Percentiles rank a stretch among this genome's conserved stretches.
phyloP scores from a whole-genome alignment of 441 rosid species.

The Arabidopsis hybrid region DNA sequence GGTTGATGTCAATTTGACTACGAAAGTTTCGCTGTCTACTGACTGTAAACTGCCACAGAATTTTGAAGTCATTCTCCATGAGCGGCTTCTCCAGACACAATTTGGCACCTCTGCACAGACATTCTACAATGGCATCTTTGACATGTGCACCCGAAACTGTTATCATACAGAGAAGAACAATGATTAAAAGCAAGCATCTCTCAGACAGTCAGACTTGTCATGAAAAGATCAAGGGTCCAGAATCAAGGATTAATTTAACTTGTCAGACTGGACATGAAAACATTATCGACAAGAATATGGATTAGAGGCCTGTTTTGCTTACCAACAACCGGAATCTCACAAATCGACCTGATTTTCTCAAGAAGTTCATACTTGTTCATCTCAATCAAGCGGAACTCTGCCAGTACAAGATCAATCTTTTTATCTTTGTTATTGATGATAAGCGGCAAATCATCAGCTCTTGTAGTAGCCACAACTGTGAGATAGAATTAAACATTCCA shows the following conservation, averaged over 20 bases:
- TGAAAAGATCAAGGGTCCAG: neutral
- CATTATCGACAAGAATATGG: too few species aligned
- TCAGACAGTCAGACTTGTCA: neutral
- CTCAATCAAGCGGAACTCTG: conserved; percentile 10
- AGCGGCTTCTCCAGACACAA: neutral
- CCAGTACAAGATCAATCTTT: conserved; percentile 22
- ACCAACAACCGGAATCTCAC: conserved; percentile 12
- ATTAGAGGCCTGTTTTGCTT: neutral
- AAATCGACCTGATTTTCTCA: neutral
- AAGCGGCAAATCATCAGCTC: conserved; percentile 15
- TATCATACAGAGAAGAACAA: neutral
- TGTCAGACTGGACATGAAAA: too few species aligned
- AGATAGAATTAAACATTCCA: conserved; percentile 1
- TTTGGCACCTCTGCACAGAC: neutral
- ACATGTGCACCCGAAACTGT: neutral
- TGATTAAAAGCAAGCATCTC: conserved; percentile 19
- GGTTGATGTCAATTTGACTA: neutral
- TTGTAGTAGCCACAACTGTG: conserved; percentile 28
- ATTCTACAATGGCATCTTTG: neutral
- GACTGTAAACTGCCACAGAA: neutral
- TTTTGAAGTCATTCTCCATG: neutral
- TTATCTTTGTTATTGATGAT: conserved; percentile 16
- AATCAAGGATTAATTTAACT: too few species aligned
- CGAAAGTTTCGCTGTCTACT: neutral
- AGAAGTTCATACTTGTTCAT: conserved; percentile 18